Evolutionary conservation across 106 monocot species (phyloP).

Genomic region (Allium fistulosum): DNA sequence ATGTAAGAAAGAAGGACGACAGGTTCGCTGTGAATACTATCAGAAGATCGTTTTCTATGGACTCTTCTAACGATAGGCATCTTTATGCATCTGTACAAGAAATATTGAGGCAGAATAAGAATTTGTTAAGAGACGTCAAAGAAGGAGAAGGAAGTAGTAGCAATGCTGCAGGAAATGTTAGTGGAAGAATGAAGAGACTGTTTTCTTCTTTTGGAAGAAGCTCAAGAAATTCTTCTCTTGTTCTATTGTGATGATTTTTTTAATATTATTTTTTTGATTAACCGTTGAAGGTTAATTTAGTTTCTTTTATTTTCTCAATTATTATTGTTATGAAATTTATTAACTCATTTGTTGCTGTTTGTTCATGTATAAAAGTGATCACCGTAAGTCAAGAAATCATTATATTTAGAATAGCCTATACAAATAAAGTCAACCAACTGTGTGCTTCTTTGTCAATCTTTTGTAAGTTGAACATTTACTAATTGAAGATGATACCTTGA

Average conservation of each 20-base stretch:
- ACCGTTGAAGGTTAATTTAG: too few relatives aligned
- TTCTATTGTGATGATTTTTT: not conserved
- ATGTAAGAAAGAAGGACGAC: conserved; percentile 24
- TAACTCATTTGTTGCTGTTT: too few relatives aligned
- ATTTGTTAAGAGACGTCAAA: not conserved
- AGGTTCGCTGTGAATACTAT: conserved; percentile 30
- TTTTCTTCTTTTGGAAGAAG: conserved; percentile 64
- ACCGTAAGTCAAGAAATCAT: too few relatives aligned
- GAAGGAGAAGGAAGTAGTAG: conserved; percentile 1
- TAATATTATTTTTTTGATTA: too few relatives aligned
- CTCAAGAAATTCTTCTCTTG: conserved; percentile 2
- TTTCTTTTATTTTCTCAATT: too few relatives aligned
- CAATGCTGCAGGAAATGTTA: not conserved
- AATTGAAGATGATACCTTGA: too few relatives aligned
- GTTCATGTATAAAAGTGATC: too few relatives aligned
- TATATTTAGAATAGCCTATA: too few relatives aligned
- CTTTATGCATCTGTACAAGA: conserved; percentile 28
- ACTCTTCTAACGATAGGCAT: conserved; percentile 31
- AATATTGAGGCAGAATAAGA: conserved; percentile 12
- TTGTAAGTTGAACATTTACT: too few relatives aligned
- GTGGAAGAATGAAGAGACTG: conserved; percentile 21
- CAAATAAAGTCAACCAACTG: too few relatives aligned
- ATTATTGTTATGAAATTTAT: too few relatives aligned
- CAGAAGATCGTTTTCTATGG: conserved; percentile 49
- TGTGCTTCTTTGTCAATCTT: too few relatives aligned